Evolutionary conservation across 257 asterid species (phyloP).

Genomic region (Rhazya stricta): DNA sequence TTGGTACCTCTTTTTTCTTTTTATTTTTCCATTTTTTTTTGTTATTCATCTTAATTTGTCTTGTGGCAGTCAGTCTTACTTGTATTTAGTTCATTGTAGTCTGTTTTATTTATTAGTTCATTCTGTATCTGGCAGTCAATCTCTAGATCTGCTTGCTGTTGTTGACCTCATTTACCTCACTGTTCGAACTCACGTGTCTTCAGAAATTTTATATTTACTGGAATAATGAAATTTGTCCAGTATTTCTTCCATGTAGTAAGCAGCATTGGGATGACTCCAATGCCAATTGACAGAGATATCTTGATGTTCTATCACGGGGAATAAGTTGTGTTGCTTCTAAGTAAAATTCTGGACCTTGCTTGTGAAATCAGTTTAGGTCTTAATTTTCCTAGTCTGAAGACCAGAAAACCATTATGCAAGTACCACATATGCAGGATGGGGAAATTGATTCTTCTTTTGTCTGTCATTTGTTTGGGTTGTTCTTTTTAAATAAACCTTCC

Average conservation of each 20-base stretch:
- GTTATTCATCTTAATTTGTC: too few relatives aligned
- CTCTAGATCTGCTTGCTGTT: not conserved
- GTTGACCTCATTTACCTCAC: not conserved
- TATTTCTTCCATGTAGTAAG: not conserved
- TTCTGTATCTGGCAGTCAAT: too few relatives aligned
- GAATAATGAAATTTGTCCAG: not conserved
- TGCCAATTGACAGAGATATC: too few relatives aligned
- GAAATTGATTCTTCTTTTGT: not conserved
- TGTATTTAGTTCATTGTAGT: not conserved
- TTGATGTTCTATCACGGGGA: not conserved
- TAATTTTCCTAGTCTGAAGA: not conserved
- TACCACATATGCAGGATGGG: not conserved
- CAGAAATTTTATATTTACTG: not conserved
- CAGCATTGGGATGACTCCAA: not conserved
- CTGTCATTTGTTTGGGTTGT: not conserved
- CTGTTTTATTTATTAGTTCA: too few relatives aligned
- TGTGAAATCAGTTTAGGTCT: not conserved
- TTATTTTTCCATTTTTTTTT: too few relatives aligned
- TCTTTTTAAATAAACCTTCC: not conserved
- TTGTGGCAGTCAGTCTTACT: conserved; percentile 6
- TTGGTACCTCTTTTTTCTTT: conserved; percentile 41
- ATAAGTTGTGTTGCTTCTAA: not conserved
- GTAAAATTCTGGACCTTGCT: not conserved
- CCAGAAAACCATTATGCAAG: not conserved
- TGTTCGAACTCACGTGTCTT: not conserved